These are phyloP conservation scores for Fusarium guadeloupense DNA, from an alignment of 2,329 filamentous ascomycete species.

Conservation along the genomic window DNA sequence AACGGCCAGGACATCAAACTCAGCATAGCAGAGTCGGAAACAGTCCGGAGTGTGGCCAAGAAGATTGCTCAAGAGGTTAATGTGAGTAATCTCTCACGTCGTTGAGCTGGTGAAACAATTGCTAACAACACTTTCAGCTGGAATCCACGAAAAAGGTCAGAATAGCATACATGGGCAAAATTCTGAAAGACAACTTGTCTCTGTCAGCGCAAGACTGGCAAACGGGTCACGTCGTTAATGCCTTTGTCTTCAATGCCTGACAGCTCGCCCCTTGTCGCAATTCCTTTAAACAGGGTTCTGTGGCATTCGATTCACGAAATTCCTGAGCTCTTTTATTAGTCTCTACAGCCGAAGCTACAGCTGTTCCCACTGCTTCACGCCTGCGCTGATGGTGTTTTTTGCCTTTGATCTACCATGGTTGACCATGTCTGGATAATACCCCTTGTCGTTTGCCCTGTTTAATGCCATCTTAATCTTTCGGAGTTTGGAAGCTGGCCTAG, in stretches of 20 bases:
- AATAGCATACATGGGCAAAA: constrained; percentile 82
- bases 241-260: constrained; percentile 69
- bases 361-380: background rate
- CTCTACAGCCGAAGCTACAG: background rate
- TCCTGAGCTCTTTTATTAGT: background rate
- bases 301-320: background rate
- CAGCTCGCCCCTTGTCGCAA: constrained; percentile 5
- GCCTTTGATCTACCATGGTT: constrained; percentile 11
- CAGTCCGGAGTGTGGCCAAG: constrained; percentile 69
- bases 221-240: constrained; percentile 79
- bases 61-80: constrained; percentile 70
- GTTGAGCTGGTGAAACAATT: background rate
- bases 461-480: constrained; percentile 8
- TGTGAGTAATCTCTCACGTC: constrained; percentile 57
- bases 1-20: constrained; percentile 71
- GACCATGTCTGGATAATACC: constrained; percentile 44
- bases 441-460: constrained; percentile 21
- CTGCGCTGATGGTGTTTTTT: constrained; percentile 4
- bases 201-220: constrained; percentile 79
- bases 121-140: constrained; percentile 57
- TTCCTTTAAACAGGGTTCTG: too few relatives aligned
- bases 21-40: constrained; percentile 66
- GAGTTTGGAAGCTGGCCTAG: constrained; percentile 31
- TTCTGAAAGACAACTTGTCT: constrained; percentile 74
- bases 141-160: constrained; percentile 67